phyloP scores from a whole-genome alignment of 345 rosid species.

The Aquilaria malaccensis region DNA sequence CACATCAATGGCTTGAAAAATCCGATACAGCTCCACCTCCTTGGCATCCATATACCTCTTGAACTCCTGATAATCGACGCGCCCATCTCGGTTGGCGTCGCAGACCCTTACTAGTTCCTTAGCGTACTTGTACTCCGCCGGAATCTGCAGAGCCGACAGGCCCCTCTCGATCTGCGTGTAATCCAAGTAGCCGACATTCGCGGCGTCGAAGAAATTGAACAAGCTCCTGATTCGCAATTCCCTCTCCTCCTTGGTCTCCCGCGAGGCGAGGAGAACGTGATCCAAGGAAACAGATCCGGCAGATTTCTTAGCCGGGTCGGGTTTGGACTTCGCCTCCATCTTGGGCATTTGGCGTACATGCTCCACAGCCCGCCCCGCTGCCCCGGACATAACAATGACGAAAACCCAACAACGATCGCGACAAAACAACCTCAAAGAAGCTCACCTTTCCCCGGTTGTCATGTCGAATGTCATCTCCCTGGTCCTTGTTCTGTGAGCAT shows the following conservation, averaged over 20 bases:
- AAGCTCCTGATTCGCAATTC: constrained; percentile 56
- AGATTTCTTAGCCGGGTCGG: constrained; percentile 36
- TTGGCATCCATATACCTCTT: constrained; percentile 84
- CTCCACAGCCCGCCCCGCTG: constrained; percentile 41
- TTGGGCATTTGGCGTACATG: constrained; percentile 29
- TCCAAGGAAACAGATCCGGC: constrained; percentile 54
- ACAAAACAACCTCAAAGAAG: not conserved
- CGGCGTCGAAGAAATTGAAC: constrained; percentile 66
- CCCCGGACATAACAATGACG: constrained; percentile 22
- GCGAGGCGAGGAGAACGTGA: constrained; percentile 63
- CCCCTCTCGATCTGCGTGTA: constrained; percentile 81
- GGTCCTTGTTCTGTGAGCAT: constrained; percentile 1
- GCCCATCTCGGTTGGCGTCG: constrained; percentile 81
- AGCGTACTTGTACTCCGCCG: constrained; percentile 69
- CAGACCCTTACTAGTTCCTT: constrained; percentile 71
- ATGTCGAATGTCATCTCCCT: not conserved
- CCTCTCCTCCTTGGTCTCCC: constrained; percentile 83
- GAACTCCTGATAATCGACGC: constrained; percentile 80
- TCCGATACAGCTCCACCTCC: constrained; percentile 64
- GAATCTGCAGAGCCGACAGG: constrained; percentile 65
- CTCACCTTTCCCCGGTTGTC: constrained; percentile 1
- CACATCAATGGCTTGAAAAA: constrained; percentile 67
- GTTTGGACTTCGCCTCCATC: constrained; percentile 33
- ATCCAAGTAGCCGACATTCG: constrained; percentile 59
- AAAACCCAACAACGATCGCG: not conserved